Evolutionary conservation across 805 yeast species (phyloP), one percentile per base, ranked within the genome.

Genomic region (Yamadazyma insecticola): DNA sequence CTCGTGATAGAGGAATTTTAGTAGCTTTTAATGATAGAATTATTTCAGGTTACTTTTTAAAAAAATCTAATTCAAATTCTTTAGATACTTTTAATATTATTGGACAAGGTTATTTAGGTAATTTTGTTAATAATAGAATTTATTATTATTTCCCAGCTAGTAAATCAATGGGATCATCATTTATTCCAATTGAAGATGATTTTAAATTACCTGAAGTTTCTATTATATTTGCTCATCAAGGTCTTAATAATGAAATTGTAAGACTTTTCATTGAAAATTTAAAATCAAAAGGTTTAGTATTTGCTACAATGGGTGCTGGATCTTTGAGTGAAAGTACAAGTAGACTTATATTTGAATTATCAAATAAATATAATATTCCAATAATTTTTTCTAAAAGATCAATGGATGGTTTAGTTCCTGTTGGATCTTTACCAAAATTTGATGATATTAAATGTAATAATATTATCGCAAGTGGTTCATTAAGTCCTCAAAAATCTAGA

Each of bases 221-320:
- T n/a, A 65, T 79, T 9, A 44, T 79, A 5, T 78, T 74, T 47
- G 78, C 72, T 27, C 79, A 76, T 39, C 87, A 79, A 50, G 76
- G 80, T 1, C 63, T 79, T 41, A 67, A 73, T 33, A 59, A 72
- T 20, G 59, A 60, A 28, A 36, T 78, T 11, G 59, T 79, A 4
- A 64, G 64, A 19, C 40, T 75, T 11, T 67, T 73, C 0, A 63
- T 72, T 6, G 64, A 65, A 18, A 61, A 66, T 13, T 46, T 72
- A 43, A 54, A 54, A 16, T 67, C 68, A 16, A 62, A 65, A 25
- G 87, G 85, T 5, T 48, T 80, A 11, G 77, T 80, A 1, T 56
- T 79, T 29, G 87, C 86, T 1, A 75, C 83, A 2, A 72, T 78
- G 70, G 87, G 87, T 22, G 83, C 86, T 1, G 87, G 87, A 1